phyloP scores from a whole-genome alignment of 78 protist species.

The Blattamonas nauphoetae region DNA sequence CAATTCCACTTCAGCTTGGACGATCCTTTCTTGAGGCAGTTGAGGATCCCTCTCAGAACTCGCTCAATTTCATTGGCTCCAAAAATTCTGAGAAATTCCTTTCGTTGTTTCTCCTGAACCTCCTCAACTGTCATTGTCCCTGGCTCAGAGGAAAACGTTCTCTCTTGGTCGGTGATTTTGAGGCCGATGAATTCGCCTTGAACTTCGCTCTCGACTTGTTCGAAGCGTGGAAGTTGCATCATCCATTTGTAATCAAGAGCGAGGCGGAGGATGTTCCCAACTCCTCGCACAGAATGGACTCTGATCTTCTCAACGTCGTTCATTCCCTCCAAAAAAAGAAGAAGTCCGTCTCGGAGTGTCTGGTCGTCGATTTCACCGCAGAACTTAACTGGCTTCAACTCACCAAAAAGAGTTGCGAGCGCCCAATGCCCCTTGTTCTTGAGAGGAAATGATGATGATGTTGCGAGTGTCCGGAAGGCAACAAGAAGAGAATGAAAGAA shows the following conservation, averaged over 20 bases:
- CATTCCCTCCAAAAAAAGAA: neutral
- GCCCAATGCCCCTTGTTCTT: neutral
- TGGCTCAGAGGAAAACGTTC: no score
- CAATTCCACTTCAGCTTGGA: neutral
- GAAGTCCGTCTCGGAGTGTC: neutral
- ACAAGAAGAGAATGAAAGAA: neutral
- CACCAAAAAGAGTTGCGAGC: neutral
- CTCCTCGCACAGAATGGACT: neutral
- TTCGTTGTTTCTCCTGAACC: neutral
- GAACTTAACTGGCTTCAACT: neutral
- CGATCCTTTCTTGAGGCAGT: neutral
- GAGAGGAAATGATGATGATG: neutral
- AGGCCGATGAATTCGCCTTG: no score
- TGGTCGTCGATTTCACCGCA: neutral
- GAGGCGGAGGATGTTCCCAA: neutral
- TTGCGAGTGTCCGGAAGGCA: neutral
- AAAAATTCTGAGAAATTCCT: neutral
- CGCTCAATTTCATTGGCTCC: neutral
- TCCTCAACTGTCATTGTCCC: no score
- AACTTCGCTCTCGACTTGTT: no score
- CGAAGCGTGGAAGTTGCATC: no score
- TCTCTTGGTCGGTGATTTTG: no score
- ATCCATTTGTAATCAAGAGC: no score
- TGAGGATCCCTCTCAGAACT: neutral
- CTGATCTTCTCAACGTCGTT: neutral